Base-by-base conservation (phyloP, 495 filamentous ascomycete genomes). In the Penicillium fimorum region DNA sequence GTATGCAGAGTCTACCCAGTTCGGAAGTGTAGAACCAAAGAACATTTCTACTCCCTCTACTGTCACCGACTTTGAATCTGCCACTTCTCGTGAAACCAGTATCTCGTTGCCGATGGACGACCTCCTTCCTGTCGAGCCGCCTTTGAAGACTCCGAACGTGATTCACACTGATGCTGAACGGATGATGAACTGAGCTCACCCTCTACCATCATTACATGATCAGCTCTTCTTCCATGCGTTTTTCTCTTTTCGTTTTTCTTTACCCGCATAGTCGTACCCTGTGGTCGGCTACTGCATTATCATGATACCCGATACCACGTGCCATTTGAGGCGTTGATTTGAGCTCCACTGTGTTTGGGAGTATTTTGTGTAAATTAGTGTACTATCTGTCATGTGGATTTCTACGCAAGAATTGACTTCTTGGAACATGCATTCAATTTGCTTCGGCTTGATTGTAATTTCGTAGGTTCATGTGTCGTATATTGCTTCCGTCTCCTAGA, bases 81-180 rank as follows among this genome's bases (percentile, higher is more conserved):
- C 54, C 40, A 66, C 64, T 9, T 76, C 74, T 2, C 68, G 60
- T 13, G 70, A 72, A 8, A 73, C 72, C 3, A 75, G 74, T 41
- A 57, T 77, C 27, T 38, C 55, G 5, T 49, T 59, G 10, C 50
- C 56, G 43, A 33, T 27, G 41, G 63, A 67, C 0, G 60, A 63
- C 1, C 12, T 44, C 22, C 45, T 57, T 18, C 13, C 15, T 32
- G 2, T 15, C 9, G 33, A 51, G 20, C 47, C 41, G 15, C 44
- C 51, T 18, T 8, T 38, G 42, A 58, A 58, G 43, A 30, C 27
- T 11, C 44, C 46, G 15, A 52, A 29, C 9, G 48, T 25, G 13
- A 25, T 46, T 15, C 40, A 64, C 29, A 30, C 38, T 17, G 40
- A 54, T 18, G 12, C 24, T 12, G 18, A 11, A 9, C 9, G 20